A percentile compares a stretch with the other conserved stretches of the same genome.
Conservation (phyloP, 2,329 filamentous ascomycete species). For the Hypocreales sp. region DNA sequence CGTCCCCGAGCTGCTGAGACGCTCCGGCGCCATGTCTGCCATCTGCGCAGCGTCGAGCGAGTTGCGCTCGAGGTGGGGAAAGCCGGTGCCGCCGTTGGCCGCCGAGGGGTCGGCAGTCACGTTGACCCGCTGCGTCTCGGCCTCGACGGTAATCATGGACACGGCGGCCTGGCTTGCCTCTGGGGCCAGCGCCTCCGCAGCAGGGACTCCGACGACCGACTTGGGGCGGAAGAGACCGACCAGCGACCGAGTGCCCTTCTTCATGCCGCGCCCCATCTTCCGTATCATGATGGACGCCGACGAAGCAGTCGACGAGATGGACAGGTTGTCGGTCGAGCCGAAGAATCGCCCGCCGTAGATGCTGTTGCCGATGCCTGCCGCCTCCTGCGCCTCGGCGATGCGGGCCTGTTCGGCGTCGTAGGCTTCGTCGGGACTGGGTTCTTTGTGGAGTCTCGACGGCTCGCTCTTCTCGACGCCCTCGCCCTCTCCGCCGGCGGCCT, state of each 20-base stretch:
- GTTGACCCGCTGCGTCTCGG: conserved; percentile 72
- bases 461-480: conserved; percentile 21
- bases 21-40: conserved; percentile 29
- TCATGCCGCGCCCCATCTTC: conserved; percentile 99
- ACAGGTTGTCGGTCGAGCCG: conserved; percentile 87
- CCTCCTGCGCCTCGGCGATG: conserved; percentile 87
- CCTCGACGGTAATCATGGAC: conserved; percentile 91
- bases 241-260: conserved; percentile 78
- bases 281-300: conserved; percentile 88
- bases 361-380: conserved; percentile 74
- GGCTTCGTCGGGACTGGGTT: conserved; percentile 44
- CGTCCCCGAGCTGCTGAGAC: conserved; percentile 38
- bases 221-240: conserved; percentile 93
- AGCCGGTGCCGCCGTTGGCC: conserved; percentile 57
- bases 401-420: conserved; percentile 80
- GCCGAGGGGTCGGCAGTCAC: conserved; percentile 56
- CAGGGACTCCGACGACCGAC: conserved; percentile 66
- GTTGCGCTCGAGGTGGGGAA: conserved; percentile 71
- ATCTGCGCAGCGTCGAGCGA: conserved; percentile 52
- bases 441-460: conserved; percentile 47
- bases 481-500: conserved; percentile 49
- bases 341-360: conserved; percentile 89
- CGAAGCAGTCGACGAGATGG: conserved; percentile 77
- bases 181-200: conserved; percentile 49
- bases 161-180: conserved; percentile 69